Evolutionary conservation across 2,329 filamentous ascomycete genomes (phyloP), one percentile per base, ranked within the genome.

Genomic region (Penicillium sp.): DNA sequence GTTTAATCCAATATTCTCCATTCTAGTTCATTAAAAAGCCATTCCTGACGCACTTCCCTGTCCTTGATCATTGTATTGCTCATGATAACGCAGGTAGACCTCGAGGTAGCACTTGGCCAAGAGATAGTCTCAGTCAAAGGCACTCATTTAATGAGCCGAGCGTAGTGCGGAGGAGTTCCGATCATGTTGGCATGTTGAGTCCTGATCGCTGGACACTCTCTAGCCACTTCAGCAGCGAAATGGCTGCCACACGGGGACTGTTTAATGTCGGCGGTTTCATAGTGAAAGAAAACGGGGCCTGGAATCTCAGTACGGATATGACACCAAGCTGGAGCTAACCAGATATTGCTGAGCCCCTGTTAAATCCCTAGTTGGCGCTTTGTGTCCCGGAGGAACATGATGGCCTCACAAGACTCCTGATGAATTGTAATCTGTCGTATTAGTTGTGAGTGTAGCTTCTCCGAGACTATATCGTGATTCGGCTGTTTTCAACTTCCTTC

Each of bases 251-350:
- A 33, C 46, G 55, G 19, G 19, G 33, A 51, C 36, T n/a, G 19
- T 41, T 50, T 22, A 53, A 49, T 53, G 19, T 49, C 18, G 55
- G 46, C 35, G 35, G 55, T 56, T 56, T 56, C 55, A 57, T 24
- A 40, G 37, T 33, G 41, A 37, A 35, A 31, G 10, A 31, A 43
- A 49, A 49, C 31, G 35, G 49, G 35, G 49, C 22, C 49, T 24
- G 35, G 49, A 33, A 13, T 35, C 6, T 19, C 35, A 35, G 33
- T 10, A 13, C 35, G 33, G 19, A 37, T 37, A 50, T 50, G 47
- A 50, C 47, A 24, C 33, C 47, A 18, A 11, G 24, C 35, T 37
- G 35, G 35, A 27, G 35, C 33, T 37, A 37, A 10, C 49, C n/a
- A 37, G 19, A 35, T 39, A 16, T n/a, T 31, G 31, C 9, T 11